These are phyloP conservation scores for Russula compacta DNA, from an alignment of 768 basidiomycete genomes.

Conservation along the genomic window DNA sequence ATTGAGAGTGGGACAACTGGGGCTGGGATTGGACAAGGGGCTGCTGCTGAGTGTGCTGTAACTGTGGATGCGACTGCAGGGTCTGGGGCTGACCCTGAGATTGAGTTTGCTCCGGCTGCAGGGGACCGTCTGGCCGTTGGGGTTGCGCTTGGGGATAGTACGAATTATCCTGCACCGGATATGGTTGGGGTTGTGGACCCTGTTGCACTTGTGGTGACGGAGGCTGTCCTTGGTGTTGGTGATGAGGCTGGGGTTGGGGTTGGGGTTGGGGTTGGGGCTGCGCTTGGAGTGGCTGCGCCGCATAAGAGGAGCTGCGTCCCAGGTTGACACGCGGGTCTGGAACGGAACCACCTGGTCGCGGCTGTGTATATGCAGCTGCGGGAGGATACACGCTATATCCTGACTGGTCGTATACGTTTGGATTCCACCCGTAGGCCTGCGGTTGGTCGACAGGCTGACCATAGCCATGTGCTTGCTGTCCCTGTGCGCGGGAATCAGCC, in stretches of 20 bases:
- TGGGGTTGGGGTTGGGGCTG: constrained; percentile 22
- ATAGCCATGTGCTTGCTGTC: constrained; percentile 22
- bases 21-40: constrained; percentile 10
- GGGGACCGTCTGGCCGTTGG: constrained; percentile 11
- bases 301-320: constrained; percentile 2
- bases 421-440: constrained; percentile 47
- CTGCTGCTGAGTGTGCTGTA: constrained; percentile 6
- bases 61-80: not conserved
- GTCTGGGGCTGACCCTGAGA: constrained; percentile 22
- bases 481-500: constrained; percentile 26
- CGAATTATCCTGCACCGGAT: constrained; percentile 18
- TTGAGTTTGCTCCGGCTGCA: constrained; percentile 6
- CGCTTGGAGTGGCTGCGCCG: not conserved
- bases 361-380: constrained; percentile 24
- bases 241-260: constrained; percentile 14
- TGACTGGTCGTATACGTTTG: constrained; percentile 36
- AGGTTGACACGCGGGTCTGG: not conserved
- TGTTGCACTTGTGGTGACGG: constrained; percentile 24
- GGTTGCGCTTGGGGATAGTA: constrained; percentile 13
- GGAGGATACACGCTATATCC: constrained; percentile 35
- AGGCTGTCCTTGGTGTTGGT: constrained; percentile 26
- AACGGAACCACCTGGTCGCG: constrained; percentile 23
- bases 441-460: constrained; percentile 26
- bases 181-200: constrained; percentile 22
- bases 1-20: constrained; percentile 24